Base-by-base conservation (phyloP, 164 flowering plant species). In the Piper longum region DNA sequence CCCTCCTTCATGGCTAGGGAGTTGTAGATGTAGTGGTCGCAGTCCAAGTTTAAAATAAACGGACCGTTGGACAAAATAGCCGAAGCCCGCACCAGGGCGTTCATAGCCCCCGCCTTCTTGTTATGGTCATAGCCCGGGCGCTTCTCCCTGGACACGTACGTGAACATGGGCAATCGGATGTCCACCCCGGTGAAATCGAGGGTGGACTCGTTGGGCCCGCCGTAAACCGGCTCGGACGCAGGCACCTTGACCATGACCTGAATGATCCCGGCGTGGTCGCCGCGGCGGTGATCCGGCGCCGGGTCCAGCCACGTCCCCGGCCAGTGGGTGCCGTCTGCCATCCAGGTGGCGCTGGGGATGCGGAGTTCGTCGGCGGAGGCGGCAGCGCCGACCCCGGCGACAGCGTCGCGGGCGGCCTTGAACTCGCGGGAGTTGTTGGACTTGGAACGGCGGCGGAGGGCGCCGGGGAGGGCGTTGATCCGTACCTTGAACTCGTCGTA, bases 291-390 rank as follows among this genome's bases (percentile, higher is more conserved):
- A 59, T 88, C 92, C 5, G 81, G 65, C 0, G 74, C 26, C 0
- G 90, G 73, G 9, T 41, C 43, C n/a, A 65, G 64, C 96, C 96
- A 88, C 0, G 90, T 83, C 1, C 96, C 96, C 0, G 96, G 96
- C 96, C 96, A 88, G 41, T 86, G 90, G 16, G 96, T 86, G 3
- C 90, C 96, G 62, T 88, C 96, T 13, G 90, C 90, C 96, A 88
- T 86, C 96, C 96, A 88, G 0, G 92, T 88, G 5, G 88, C 92
- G 64, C 79, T 75, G 1, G 66, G 36, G 17, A 26, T 26, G 36
- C 36, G 36, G 36, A 26, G 36, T 26, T 26, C 36, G 36, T 26
- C 36, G 36, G 16, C 3, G 12, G 26, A 5, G 16, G 8, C 5
- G 9, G 3, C 18, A 16, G 40, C 62, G 8, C 75, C 85, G 1